Percentiles rank a stretch among this genome's conserved stretches.
Conservation (phyloP, 192 early-diverging fungal species). For the Coemansia nantahalensis region DNA sequence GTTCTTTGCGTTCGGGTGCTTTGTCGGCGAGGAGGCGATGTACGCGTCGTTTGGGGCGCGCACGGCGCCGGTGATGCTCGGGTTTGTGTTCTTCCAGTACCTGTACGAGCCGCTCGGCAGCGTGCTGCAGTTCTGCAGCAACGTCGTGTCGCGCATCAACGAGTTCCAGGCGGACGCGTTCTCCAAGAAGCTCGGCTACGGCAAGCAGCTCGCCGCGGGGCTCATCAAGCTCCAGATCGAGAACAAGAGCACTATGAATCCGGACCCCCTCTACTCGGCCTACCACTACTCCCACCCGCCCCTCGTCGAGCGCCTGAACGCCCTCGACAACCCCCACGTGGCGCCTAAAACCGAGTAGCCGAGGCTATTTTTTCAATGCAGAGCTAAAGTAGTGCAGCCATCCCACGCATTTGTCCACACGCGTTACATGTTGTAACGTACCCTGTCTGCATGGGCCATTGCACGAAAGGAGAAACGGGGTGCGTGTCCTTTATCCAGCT, state of each 20-base stretch:
- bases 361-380: constrained; percentile 3
- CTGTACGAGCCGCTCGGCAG: constrained; percentile 79
- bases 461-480: too few relatives aligned
- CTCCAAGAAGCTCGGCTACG: constrained; percentile 82
- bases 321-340: constrained; percentile 52
- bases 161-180: constrained; percentile 95
- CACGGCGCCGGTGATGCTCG: constrained; percentile 76
- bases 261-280: constrained; percentile 84
- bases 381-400: too few relatives aligned
- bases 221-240: constrained; percentile 89
- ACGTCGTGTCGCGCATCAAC: constrained; percentile 77
- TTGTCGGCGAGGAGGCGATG: constrained; percentile 69
- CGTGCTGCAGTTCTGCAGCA: constrained; percentile 69
- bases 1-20: constrained; percentile 75
- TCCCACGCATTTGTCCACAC: too few relatives aligned
- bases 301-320: constrained; percentile 80
- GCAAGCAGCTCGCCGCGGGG: constrained; percentile 64
- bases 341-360: constrained; percentile 50
- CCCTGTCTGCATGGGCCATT: too few relatives aligned
- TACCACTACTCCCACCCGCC: constrained; percentile 93
- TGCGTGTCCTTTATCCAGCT: too few relatives aligned
- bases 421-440: too few relatives aligned
- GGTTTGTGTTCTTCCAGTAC: constrained; percentile 89
- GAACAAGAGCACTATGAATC: constrained; percentile 84
- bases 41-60: constrained; percentile 87